A percentile compares a stretch with the other conserved stretches of the same genome.
Conservation (phyloP, 2,329 filamentous ascomycete species). For the Botrytis galanthina region DNA sequence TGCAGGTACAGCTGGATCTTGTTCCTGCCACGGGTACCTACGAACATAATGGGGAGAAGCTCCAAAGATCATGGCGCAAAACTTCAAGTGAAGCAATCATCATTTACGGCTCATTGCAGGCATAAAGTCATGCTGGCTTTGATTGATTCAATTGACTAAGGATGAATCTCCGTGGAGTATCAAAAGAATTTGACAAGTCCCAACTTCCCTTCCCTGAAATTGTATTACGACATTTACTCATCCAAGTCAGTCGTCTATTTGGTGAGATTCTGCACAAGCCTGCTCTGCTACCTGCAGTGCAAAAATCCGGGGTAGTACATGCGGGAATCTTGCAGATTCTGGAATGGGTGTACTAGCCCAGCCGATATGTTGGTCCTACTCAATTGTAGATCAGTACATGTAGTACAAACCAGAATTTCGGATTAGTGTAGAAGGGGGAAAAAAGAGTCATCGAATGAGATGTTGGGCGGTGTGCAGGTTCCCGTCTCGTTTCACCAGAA, state of each 20-base stretch:
- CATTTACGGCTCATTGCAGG: slow-evolving; percentile 20
- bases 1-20: background rate
- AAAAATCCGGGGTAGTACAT: slow-evolving; percentile 24
- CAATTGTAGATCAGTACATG: slow-evolving; percentile 15
- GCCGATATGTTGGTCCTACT: slow-evolving; percentile 2
- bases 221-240: background rate
- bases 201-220: background rate
- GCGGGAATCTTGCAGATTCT: slow-evolving; percentile 23
- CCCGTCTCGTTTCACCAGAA: slow-evolving; percentile 20
- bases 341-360: slow-evolving; percentile 21
- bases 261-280: slow-evolving; percentile 26
- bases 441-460: slow-evolving; percentile 9
- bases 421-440: slow-evolving; percentile 2
- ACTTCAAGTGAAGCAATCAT: slow-evolving; percentile 20
- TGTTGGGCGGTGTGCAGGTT: slow-evolving; percentile 23
- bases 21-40: slow-evolving; percentile 10
- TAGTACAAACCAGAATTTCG: slow-evolving; percentile 15
- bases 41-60: slow-evolving; percentile 1
- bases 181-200: slow-evolving; percentile 7
- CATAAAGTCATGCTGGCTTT: slow-evolving; percentile 7
- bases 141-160: slow-evolving; percentile 1
- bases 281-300: slow-evolving; percentile 18
- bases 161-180: slow-evolving; percentile 8
- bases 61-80: slow-evolving; percentile 10
- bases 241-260: slow-evolving; percentile 20